Base-by-base conservation (phyloP, 2,329 filamentous ascomycete species). In the Ramichloridium luteum region DNA sequence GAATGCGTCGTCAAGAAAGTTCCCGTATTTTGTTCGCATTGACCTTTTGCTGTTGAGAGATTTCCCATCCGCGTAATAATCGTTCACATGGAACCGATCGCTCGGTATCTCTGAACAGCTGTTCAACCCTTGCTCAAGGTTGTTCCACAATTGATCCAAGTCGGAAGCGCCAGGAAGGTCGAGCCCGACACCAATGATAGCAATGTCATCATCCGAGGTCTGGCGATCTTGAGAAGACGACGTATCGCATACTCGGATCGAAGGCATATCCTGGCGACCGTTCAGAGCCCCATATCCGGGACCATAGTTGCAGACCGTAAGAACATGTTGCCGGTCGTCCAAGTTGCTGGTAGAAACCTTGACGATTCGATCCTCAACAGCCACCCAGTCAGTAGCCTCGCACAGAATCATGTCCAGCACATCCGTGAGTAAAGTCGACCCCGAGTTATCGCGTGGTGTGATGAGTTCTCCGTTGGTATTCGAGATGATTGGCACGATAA, bases 1-100 rank as follows among this genome's bases (percentile, higher is more conserved):
- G 18, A 35, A 35, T 15, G 32, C 13, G 20, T 38, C 32, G 14
- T 38, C 27, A 10, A 38, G 16, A 13, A 38, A 38, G 20, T 35
- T 35, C 2, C 36, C 36, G 22, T 34, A 37, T 16, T 37, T 37
- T 13, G 35, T 37, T 13, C 18, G 22, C 31, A 37, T 34, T 4
- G 30, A 34, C 13, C 35, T 28, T 5, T 13, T 13, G 11, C 13
- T 8, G 22, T 32, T 26, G 13, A 34, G n/a, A 13, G 35, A 31
- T 16, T 37, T 37, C 11, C 11, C 6, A n/a, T 31, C 31, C 3
- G 27, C 30, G 25, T 37, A 34, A 11, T 37, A 37, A 16, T 37
- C 35, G 12, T 34, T 31, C 20, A 37, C 29, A 14, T 34, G 26
- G 16, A 37, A 37, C 2, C 35, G 30, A n/a, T 37, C 35, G 14